Percentiles rank a stretch among this genome's conserved stretches.
Evolutionary conservation across 192 early-diverging fungal species (phyloP).

Genomic region (Rhizoclosmatium globosum): DNA sequence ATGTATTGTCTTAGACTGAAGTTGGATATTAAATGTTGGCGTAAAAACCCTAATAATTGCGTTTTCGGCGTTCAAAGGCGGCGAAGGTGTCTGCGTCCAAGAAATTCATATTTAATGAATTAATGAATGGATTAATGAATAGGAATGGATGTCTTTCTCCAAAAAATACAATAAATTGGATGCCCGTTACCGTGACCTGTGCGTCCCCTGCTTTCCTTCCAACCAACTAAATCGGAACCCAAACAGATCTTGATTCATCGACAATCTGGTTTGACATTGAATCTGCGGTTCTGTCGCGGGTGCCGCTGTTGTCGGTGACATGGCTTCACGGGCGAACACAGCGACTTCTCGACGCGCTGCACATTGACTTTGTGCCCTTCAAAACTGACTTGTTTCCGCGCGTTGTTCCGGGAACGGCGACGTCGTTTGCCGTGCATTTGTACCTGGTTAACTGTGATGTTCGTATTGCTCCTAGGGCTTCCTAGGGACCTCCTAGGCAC

Average conservation of each 20-base stretch:
- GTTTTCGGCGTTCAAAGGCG: too few species aligned
- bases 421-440: constrained; percentile 77
- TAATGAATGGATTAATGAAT: too few species aligned
- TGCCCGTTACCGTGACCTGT: too few species aligned
- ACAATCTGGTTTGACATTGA: constrained; percentile 47
- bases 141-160: too few species aligned
- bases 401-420: constrained; percentile 47
- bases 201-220: too few species aligned
- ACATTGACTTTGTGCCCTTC: constrained; percentile 54
- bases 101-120: too few species aligned
- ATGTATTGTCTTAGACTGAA: too few species aligned
- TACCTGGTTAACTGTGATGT: constrained; percentile 85
- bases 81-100: too few species aligned
- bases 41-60: too few species aligned
- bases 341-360: constrained; percentile 45
- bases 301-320: constrained; percentile 19
- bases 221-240: too few species aligned
- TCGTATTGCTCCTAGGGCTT: constrained; percentile 3
- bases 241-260: not conserved
- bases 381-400: constrained; percentile 58
- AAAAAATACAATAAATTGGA: too few species aligned
- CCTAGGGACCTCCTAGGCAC: not conserved
- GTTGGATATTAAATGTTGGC: too few species aligned
- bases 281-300: constrained; percentile 45
- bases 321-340: constrained; percentile 17